These are phyloP conservation scores for Cnidoscolus chayamansa DNA, from an alignment of 441 rosid genomes.

Conservation along the genomic window DNA sequence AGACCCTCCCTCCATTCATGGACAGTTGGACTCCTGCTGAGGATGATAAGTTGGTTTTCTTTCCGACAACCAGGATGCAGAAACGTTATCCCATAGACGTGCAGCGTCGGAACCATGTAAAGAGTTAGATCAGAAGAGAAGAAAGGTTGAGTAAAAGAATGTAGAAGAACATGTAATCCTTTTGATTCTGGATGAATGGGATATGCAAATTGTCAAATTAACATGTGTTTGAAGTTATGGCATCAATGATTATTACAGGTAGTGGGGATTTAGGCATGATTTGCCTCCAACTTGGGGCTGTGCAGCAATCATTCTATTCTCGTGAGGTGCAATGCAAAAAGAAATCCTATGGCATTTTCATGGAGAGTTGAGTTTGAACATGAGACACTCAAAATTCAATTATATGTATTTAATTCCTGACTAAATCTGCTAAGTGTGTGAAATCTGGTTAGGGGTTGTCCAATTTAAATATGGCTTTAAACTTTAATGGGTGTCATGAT, in stretches of 20 bases:
- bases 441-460: not conserved
- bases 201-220: slow-evolving; percentile 28
- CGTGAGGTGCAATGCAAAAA: not conserved
- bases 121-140: slow-evolving; percentile 6
- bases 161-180: slow-evolving; percentile 22
- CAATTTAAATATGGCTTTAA: not conserved
- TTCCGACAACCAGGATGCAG: slow-evolving; percentile 89
- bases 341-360: too few relatives aligned
- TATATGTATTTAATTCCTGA: too few relatives aligned
- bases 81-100: slow-evolving; percentile 79
- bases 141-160: not conserved
- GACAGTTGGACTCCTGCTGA: slow-evolving; percentile 88
- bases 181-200: slow-evolving; percentile 18
- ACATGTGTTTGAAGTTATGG: not conserved
- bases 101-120: slow-evolving; percentile 40
- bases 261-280: slow-evolving; percentile 6
- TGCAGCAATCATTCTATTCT: slow-evolving; percentile 18
- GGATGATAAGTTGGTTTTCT: slow-evolving; percentile 82
- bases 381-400: too few relatives aligned
- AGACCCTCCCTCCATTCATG: not conserved
- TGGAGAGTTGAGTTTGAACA: too few relatives aligned
- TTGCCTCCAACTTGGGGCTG: not conserved
- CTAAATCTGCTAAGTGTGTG: too few relatives aligned
- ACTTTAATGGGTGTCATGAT: slow-evolving; percentile 5
- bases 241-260: slow-evolving; percentile 1